phyloP scores from a whole-genome alignment of 1,284 basidiomycete genomes.

The Sporisorium iseilematis-ciliati region DNA sequence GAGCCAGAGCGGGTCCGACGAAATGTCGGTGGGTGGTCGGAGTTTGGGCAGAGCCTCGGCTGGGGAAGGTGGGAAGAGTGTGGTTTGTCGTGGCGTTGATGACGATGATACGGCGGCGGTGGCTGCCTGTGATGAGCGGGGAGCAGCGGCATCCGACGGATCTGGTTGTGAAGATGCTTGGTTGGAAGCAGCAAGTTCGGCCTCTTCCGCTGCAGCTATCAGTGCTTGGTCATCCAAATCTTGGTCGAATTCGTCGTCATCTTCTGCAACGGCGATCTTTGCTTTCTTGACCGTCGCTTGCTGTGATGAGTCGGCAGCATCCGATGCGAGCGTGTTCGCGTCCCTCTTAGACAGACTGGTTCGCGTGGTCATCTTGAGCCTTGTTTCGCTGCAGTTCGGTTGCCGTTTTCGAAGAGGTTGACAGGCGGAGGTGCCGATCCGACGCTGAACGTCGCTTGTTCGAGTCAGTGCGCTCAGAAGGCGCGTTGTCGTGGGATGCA shows the following conservation, averaged over 20 bases:
- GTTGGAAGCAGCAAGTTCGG: slow-evolving; percentile 38
- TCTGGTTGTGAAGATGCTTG: slow-evolving; percentile 16
- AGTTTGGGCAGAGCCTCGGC: slow-evolving; percentile 15
- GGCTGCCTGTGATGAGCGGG: slow-evolving; percentile 3
- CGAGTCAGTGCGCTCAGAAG: slow-evolving; percentile 6
- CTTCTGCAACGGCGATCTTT: slow-evolving; percentile 12
- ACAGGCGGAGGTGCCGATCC: too few relatives aligned
- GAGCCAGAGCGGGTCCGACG: slow-evolving; percentile 50
- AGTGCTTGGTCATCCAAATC: slow-evolving; percentile 51
- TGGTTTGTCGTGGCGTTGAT: slow-evolving; percentile 21
- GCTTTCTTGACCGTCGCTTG: slow-evolving; percentile 3
- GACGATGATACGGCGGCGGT: not conserved
- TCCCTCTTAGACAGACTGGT: slow-evolving; percentile 33
- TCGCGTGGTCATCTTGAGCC: slow-evolving; percentile 15
- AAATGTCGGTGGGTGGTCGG: slow-evolving; percentile 15
- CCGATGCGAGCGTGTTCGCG: slow-evolving; percentile 27
- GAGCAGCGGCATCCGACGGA: not conserved
- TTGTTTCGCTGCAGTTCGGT: not conserved
- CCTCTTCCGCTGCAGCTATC: slow-evolving; percentile 50
- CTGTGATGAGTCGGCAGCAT: not conserved
- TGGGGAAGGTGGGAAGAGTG: slow-evolving; percentile 19
- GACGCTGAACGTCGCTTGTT: not conserved
- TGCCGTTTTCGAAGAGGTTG: not conserved
- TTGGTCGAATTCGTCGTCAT: slow-evolving; percentile 55
- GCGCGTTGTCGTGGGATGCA: slow-evolving; percentile 4